Base-by-base conservation (phyloP, 164 flowering plant genomes). In the Liquidambar formosana region DNA sequence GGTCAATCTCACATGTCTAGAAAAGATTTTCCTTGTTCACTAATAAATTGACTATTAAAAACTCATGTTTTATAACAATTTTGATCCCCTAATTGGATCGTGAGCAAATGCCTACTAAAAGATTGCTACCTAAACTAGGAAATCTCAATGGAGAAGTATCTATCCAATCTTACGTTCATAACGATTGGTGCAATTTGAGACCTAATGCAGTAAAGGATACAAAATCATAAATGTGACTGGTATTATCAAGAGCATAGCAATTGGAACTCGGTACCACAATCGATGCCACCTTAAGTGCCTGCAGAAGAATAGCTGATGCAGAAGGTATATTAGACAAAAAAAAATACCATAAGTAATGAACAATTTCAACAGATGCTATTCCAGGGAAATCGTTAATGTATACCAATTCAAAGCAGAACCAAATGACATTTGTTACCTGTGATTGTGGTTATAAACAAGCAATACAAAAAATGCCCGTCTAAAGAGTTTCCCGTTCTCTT, bases 211-310 rank as follows among this genome's bases (percentile, higher is more conserved):
- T 25, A 26, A 46, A 84, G 97, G 97, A 94, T 94, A 94, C 98
- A 74, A 92, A 94, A 78, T 94, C 98, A 73, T 76, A 80, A 68
- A 94, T 71, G 74, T 77, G 83, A 76, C 97, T 90, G 75, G 86
- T 79, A 66, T 89, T 92, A 66, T 94, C 97, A 44, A 94, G 33
- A 64, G 78, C 95, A 58, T 94, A 94, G 82, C 98, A 94, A 69
- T 77, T 76, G 65, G 97, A 85, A 63, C 71, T 82, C 19, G 98
- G 97, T 5, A 79, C 90, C 26, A 71, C 89, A 64, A 90, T 69
- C 1, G 96, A 77, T 18, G 66, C 76, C 41, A 75, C 83, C 52
- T 67, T 61, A 65, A 56, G 28, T 22, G 73, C 73, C 77, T 72
- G 81, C 25, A 78, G 46, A 69, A 83, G 18, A 57, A 79, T 63